Evolutionary conservation across 2,329 filamentous ascomycete genomes (phyloP).

Genomic region (Xylariomycetidae sp.): DNA sequence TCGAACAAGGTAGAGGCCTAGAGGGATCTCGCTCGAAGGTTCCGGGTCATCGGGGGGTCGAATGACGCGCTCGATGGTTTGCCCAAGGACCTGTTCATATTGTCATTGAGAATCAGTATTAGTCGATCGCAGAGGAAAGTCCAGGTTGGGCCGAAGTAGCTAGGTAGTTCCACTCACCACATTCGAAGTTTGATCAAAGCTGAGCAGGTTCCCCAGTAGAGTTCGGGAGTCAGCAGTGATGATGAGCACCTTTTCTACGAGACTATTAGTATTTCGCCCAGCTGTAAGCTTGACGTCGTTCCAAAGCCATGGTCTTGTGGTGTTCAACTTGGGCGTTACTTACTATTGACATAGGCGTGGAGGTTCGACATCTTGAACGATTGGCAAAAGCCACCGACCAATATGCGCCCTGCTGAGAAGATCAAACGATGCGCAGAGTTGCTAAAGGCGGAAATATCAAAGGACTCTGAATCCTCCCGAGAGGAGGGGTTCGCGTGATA

Average conservation of each 20-base stretch:
- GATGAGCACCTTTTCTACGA: slow-evolving; percentile 80
- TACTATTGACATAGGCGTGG: slow-evolving; percentile 27
- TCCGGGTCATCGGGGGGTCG: slow-evolving; percentile 79
- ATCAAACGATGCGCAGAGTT: background rate
- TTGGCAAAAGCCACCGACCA: background rate
- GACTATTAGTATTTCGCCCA: slow-evolving; percentile 26
- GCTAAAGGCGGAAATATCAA: too few species aligned
- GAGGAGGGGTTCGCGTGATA: too few species aligned
- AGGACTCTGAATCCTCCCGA: too few species aligned
- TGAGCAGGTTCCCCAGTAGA: slow-evolving; percentile 74
- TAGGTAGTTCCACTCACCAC: slow-evolving; percentile 52
- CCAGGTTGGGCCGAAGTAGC: background rate
- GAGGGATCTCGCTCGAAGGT: slow-evolving; percentile 71
- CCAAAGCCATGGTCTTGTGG: background rate
- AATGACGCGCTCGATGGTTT: slow-evolving; percentile 86
- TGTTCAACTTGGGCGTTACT: slow-evolving; percentile 8
- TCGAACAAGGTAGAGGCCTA: slow-evolving; percentile 87
- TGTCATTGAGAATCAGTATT: background rate
- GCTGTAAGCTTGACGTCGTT: slow-evolving; percentile 12
- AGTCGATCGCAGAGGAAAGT: slow-evolving; percentile 2
- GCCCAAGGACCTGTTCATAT: slow-evolving; percentile 71
- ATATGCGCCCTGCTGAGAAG: background rate
- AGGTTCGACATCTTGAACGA: slow-evolving; percentile 27
- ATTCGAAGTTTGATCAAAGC: slow-evolving; percentile 89
- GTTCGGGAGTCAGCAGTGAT: slow-evolving; percentile 91